Conservation (phyloP, 2,329 filamentous ascomycete genomes). For the Albifimbria verrucaria region DNA sequence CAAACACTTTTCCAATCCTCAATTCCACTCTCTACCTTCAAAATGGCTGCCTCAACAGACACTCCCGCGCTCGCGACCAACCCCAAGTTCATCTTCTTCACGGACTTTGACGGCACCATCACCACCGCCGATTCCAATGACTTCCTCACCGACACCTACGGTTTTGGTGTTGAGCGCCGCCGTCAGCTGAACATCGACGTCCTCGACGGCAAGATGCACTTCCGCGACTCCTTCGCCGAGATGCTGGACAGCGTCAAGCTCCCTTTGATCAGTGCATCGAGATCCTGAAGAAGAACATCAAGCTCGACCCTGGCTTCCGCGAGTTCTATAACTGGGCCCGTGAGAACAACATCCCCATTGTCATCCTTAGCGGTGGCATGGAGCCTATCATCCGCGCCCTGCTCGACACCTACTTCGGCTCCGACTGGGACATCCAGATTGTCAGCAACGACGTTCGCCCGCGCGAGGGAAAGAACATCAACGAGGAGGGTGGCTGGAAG, state of each 20-base stretch:
- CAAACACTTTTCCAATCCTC: background rate
- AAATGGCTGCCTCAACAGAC: slow-evolving; percentile 40
- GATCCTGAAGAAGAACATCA: slow-evolving; percentile 76
- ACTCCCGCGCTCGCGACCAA: slow-evolving; percentile 61
- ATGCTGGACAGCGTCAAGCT: slow-evolving; percentile 87
- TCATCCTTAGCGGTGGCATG: slow-evolving; percentile 92
- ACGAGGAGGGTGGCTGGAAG: slow-evolving; percentile 80
- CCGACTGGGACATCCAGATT: slow-evolving; percentile 78
- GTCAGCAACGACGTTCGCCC: slow-evolving; percentile 78
- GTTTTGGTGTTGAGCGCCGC: slow-evolving; percentile 72
- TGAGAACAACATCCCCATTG: slow-evolving; percentile 81
- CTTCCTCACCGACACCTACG: slow-evolving; percentile 84
- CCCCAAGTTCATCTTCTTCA: slow-evolving; percentile 96
- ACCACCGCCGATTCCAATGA: slow-evolving; percentile 68
- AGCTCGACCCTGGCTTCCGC: slow-evolving; percentile 83
- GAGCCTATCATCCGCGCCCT: slow-evolving; percentile 83
- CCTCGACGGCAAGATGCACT: slow-evolving; percentile 65
- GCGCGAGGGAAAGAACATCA: slow-evolving; percentile 62
- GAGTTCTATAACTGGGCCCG: slow-evolving; percentile 83
- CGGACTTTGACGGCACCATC: slow-evolving; percentile 96
- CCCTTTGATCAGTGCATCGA: slow-evolving; percentile 78
- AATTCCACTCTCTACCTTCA: slow-evolving; percentile 9
- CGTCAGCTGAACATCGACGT: slow-evolving; percentile 72
- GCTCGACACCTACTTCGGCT: slow-evolving; percentile 75
- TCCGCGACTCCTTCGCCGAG: slow-evolving; percentile 82